Evolutionary conservation across 139 green algal genomes (phyloP).

Genomic region (Asterochloris sp.): DNA sequence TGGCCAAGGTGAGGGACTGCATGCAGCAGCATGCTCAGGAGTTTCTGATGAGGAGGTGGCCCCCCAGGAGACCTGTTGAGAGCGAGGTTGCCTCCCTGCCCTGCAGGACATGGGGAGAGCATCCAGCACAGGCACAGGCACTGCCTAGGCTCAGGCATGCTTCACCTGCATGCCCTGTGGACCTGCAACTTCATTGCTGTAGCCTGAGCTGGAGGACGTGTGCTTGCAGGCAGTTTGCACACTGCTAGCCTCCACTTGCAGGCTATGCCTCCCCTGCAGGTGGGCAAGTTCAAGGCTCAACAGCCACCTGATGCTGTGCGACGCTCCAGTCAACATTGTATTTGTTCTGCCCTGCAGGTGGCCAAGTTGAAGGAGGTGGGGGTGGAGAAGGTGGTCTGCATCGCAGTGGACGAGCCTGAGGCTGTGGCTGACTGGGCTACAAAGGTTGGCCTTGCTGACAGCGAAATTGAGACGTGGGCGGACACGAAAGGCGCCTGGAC

Average conservation of each 20-base stretch:
- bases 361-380: constrained; percentile 35
- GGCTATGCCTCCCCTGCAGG: neutral
- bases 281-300: neutral
- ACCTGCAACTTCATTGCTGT: no score
- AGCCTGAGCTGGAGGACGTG: no score
- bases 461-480: constrained; percentile 8
- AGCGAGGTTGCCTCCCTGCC: no score
- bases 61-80: no score
- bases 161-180: no score
- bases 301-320: neutral
- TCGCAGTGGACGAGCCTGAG: constrained; percentile 24
- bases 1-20: no score
- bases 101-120: no score
- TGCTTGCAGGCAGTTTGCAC: no score
- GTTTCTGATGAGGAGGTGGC: no score
- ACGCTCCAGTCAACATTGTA: neutral
- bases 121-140: no score
- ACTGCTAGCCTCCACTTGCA: neutral
- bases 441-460: constrained; percentile 15
- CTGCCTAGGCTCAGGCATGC: no score
- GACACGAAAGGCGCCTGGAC: constrained; percentile 20
- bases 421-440: constrained; percentile 35
- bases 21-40: no score
- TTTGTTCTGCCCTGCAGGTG: neutral
- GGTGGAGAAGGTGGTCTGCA: constrained; percentile 36